phyloP scores from a whole-genome alignment of 2,329 filamentous ascomycete genomes.

The Bipolaris gigantea region DNA sequence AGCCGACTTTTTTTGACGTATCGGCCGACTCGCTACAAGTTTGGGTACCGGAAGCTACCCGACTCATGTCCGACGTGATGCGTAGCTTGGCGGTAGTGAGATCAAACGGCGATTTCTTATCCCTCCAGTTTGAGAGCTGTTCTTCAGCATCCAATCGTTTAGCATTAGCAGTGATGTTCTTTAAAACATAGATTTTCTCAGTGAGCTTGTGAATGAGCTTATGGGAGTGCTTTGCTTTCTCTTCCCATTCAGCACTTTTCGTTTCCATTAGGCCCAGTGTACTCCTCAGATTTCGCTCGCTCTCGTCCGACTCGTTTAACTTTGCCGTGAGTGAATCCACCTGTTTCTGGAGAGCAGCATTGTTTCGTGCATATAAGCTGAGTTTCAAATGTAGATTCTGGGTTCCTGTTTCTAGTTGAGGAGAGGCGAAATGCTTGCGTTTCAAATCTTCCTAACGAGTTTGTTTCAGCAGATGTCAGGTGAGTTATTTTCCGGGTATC shows the following conservation, averaged over 20 bases:
- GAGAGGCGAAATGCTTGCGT: constrained; percentile 42
- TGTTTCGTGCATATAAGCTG: constrained; percentile 43
- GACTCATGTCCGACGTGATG: background rate
- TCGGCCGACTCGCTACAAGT: constrained; percentile 30
- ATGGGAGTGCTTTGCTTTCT: constrained; percentile 32
- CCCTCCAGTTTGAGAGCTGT: constrained; percentile 36
- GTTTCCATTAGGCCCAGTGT: constrained; percentile 39
- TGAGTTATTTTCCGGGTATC: background rate
- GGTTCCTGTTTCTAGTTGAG: constrained; percentile 38
- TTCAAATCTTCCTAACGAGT: constrained; percentile 36
- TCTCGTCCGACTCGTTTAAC: constrained; percentile 45
- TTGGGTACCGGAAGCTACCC: constrained; percentile 27
- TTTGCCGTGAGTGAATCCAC: constrained; percentile 47
- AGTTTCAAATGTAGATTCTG: constrained; percentile 44
- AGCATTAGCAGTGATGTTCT: constrained; percentile 46
- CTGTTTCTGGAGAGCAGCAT: constrained; percentile 39
- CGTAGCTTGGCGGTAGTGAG: constrained; percentile 12
- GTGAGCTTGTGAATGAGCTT: constrained; percentile 30
- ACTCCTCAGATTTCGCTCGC: constrained; percentile 33
- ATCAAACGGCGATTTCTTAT: constrained; percentile 35
- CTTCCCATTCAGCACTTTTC: constrained; percentile 33
- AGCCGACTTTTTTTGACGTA: constrained; percentile 17
- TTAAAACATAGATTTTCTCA: constrained; percentile 34
- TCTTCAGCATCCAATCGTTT: constrained; percentile 48
- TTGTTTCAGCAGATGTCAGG: background rate